These are phyloP conservation scores for Anisodus tanguticus DNA, from an alignment of 257 asterid species.

Conservation along the genomic window DNA sequence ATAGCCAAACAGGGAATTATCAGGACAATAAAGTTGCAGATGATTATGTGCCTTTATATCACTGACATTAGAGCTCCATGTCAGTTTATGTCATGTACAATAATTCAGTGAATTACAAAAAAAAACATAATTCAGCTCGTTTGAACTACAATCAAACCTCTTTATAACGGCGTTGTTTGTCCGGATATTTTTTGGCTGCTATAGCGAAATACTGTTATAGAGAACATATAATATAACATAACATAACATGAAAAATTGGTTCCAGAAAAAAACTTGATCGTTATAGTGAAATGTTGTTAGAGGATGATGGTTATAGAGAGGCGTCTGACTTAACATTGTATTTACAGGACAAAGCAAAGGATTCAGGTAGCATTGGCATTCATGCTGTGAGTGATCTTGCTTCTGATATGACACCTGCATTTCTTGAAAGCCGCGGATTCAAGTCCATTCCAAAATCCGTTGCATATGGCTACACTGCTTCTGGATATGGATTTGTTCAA, in stretches of 20 bases:
- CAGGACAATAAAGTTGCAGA: constrained; percentile 73
- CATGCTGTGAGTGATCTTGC: constrained; percentile 67
- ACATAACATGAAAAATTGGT: neutral
- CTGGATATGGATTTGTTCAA: constrained; percentile 83
- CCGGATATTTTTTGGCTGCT: neutral
- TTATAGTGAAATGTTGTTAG: neutral
- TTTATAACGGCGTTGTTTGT: neutral
- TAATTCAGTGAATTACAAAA: too few relatives aligned
- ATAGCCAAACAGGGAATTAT: constrained; percentile 68
- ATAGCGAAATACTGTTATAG: neutral
- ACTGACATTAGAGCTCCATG: constrained; percentile 81
- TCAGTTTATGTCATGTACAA: constrained; percentile 30
- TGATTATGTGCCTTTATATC: constrained; percentile 77
- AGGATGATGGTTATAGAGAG: neutral
- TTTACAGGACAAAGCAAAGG: constrained; percentile 71
- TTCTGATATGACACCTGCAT: constrained; percentile 61
- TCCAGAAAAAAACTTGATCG: neutral
- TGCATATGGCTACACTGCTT: constrained; percentile 81
- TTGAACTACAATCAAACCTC: neutral
- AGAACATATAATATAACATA: neutral
- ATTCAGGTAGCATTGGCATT: constrained; percentile 68
- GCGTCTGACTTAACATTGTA: neutral
- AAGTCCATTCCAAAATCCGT: constrained; percentile 72
- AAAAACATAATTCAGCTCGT: neutral
- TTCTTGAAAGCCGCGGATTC: constrained; percentile 64